These are phyloP conservation scores for Ophiosphaerella narmari DNA, from an alignment of 2,329 filamentous ascomycete genomes.

Conservation along the genomic window DNA sequence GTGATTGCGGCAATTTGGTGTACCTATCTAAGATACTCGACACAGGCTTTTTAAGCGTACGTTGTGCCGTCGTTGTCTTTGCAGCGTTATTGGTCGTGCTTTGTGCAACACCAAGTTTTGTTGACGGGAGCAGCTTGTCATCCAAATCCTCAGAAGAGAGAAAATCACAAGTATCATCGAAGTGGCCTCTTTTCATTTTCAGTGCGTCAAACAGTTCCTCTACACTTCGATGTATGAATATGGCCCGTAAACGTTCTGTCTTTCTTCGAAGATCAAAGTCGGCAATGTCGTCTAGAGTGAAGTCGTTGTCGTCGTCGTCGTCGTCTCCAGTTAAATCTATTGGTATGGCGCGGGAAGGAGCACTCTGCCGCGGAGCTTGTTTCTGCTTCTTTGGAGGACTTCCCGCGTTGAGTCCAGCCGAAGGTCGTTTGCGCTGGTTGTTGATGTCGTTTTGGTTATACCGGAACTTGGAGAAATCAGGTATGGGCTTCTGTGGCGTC, in stretches of 20 bases:
- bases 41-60: slow-evolving; percentile 59
- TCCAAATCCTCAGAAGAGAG: slow-evolving; percentile 30
- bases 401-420: slow-evolving; percentile 17
- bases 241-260: slow-evolving; percentile 56
- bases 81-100: slow-evolving; percentile 15
- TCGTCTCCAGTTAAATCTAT: slow-evolving; percentile 31
- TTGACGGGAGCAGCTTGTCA: slow-evolving; percentile 42
- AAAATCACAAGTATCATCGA: slow-evolving; percentile 55
- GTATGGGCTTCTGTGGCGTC: slow-evolving; percentile 39
- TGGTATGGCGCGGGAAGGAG: slow-evolving; percentile 41
- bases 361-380: slow-evolving; percentile 30
- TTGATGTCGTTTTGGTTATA: slow-evolving; percentile 22
- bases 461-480: slow-evolving; percentile 31
- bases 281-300: slow-evolving; percentile 34
- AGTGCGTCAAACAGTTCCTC: slow-evolving; percentile 57
- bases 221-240: slow-evolving; percentile 56
- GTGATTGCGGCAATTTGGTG: slow-evolving; percentile 27
- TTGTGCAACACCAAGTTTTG: slow-evolving; percentile 26
- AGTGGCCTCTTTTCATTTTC: slow-evolving; percentile 55
- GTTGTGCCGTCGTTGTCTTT: slow-evolving; percentile 57
- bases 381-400: slow-evolving; percentile 33
- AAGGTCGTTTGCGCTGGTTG: slow-evolving; percentile 32
- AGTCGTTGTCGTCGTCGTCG: neutral
- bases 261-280: slow-evolving; percentile 57
- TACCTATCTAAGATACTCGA: slow-evolving; percentile 64